Evolutionary conservation across 2,329 filamentous ascomycete species (phyloP).

Genomic region (Microsporum ferrugineum): DNA sequence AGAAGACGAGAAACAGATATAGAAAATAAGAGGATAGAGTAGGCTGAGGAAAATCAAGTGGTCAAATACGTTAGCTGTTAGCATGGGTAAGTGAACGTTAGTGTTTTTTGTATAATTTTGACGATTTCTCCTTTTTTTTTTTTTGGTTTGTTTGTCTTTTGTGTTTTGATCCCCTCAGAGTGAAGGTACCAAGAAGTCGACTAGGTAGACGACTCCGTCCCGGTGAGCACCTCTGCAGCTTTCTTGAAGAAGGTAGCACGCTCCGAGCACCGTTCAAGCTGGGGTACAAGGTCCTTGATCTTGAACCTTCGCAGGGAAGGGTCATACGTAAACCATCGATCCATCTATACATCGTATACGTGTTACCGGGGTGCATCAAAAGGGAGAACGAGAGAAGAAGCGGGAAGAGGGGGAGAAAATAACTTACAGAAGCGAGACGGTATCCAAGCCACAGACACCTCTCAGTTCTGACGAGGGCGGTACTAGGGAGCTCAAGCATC

Average conservation of each 20-base stretch:
- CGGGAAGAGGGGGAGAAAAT: not conserved
- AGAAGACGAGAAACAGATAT: too few species aligned
- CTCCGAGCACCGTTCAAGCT: slow-evolving; percentile 4
- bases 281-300: slow-evolving; percentile 22
- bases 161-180: not conserved
- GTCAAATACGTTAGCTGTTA: too few species aligned
- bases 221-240: not conserved
- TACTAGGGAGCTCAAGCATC: slow-evolving; percentile 40
- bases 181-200: not conserved
- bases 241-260: not conserved
- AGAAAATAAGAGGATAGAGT: too few species aligned
- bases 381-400: not conserved
- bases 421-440: slow-evolving; percentile 33
- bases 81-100: too few species aligned
- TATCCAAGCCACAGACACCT: slow-evolving; percentile 42
- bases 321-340: slow-evolving; percentile 33
- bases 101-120: too few species aligned
- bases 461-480: slow-evolving; percentile 39
- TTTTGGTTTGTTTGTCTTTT: not conserved
- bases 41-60: too few species aligned
- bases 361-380: not conserved
- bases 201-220: not conserved
- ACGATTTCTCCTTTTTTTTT: not conserved
- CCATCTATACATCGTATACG: slow-evolving; percentile 19
- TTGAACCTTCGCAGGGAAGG: slow-evolving; percentile 22